phyloP scores from a whole-genome alignment of 129 eudicot species.

The Centrapalus pauciflorus region DNA sequence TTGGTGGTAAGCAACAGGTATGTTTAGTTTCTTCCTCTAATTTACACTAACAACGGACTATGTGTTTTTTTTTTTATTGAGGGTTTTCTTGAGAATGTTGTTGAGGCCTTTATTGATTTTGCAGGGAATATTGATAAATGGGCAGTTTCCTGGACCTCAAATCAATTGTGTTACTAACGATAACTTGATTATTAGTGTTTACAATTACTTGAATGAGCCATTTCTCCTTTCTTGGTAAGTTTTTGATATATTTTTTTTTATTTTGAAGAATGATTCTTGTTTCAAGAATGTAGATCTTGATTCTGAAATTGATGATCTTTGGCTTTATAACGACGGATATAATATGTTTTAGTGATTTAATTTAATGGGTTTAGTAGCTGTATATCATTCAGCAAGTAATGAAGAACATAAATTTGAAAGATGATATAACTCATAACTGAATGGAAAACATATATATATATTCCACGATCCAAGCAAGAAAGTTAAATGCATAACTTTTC shows the following conservation, averaged over 20 bases:
- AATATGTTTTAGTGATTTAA: background rate
- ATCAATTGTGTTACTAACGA: conserved; percentile 93
- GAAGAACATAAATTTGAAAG: background rate
- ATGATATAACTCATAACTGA: background rate
- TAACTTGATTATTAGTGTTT: conserved; percentile 87
- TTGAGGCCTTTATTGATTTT: background rate
- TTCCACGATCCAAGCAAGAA: conserved; percentile 1
- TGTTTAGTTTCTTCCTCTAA: conserved; percentile 24
- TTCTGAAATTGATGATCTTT: background rate
- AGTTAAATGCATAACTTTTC: background rate
- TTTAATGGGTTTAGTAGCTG: background rate
- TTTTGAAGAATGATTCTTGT: background rate
- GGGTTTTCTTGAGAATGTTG: conserved; percentile 27
- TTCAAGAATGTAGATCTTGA: conserved; percentile 1
- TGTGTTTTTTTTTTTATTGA: background rate
- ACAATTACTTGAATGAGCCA: conserved; percentile 80
- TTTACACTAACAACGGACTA: background rate
- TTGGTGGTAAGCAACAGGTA: conserved; percentile 95
- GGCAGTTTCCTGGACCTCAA: conserved; percentile 97
- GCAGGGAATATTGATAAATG: conserved; percentile 97
- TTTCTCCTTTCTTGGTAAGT: conserved; percentile 88
- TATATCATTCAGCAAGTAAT: background rate
- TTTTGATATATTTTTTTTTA: background rate
- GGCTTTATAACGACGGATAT: background rate
- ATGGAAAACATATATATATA: background rate